phyloP scores from a whole-genome alignment of 2,329 filamentous ascomycete genomes.

The Coleophoma eucalyptorum region DNA sequence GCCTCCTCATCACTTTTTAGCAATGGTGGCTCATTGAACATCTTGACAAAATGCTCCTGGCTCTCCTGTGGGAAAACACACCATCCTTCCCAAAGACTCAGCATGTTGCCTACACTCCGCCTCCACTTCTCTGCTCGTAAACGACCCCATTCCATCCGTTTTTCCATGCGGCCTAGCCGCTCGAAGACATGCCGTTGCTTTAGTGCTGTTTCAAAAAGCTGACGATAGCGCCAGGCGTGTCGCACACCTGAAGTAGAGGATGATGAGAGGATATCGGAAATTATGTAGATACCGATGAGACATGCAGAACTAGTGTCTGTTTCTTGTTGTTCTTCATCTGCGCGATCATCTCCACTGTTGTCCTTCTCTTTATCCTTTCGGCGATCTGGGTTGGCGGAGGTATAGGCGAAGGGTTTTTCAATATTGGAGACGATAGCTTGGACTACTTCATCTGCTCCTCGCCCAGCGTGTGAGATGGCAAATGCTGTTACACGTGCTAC shows the following conservation, averaged over 20 bases:
- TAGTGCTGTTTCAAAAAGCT: slow-evolving; percentile 59
- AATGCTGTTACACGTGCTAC: slow-evolving; percentile 84
- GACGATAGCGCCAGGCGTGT: slow-evolving; percentile 66
- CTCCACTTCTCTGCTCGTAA: slow-evolving; percentile 65
- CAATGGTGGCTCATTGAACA: slow-evolving; percentile 68
- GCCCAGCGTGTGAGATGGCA: slow-evolving; percentile 80
- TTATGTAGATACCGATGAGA: slow-evolving; percentile 77
- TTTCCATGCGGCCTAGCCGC: slow-evolving; percentile 58
- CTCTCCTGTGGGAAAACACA: slow-evolving; percentile 70
- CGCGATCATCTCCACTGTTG: slow-evolving; percentile 31
- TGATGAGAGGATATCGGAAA: slow-evolving; percentile 65
- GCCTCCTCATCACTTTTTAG: slow-evolving; percentile 33
- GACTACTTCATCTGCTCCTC: slow-evolving; percentile 88
- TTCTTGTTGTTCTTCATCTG: slow-evolving; percentile 36
- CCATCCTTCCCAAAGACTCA: slow-evolving; percentile 63
- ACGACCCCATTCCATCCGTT: slow-evolving; percentile 61
- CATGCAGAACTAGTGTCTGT: slow-evolving; percentile 69
- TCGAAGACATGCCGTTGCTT: slow-evolving; percentile 58
- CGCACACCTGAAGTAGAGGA: slow-evolving; percentile 59
- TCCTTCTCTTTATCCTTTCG: slow-evolving; percentile 32
- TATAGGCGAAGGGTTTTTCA: slow-evolving; percentile 69
- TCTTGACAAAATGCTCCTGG: slow-evolving; percentile 65
- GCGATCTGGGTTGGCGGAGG: slow-evolving; percentile 61
- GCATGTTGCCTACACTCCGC: slow-evolving; percentile 50
- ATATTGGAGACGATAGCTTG: slow-evolving; percentile 83